A percentile compares a stretch with the other conserved stretches of the same genome.
Conservation (phyloP, 768 basidiomycete genomes). For the Suillus brevipes region DNA sequence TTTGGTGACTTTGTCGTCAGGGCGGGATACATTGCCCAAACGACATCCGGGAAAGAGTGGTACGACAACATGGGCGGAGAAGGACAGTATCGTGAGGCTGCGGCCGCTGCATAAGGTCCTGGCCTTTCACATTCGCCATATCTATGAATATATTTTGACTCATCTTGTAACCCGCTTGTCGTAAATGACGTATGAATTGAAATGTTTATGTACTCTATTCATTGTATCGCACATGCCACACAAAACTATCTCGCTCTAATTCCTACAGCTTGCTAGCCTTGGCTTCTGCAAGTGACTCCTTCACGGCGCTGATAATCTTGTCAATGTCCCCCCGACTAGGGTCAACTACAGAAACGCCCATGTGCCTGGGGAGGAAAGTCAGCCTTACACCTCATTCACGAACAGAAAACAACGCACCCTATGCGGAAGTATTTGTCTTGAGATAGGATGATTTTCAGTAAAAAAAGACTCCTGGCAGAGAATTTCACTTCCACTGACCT, state of each 20-base stretch:
- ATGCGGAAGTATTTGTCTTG: slow-evolving; percentile 90
- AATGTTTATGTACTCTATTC: background rate
- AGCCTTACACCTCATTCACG: slow-evolving; percentile 5
- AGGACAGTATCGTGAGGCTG: slow-evolving; percentile 49
- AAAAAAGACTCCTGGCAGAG: background rate
- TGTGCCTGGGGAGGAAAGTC: slow-evolving; percentile 55
- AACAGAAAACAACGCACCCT: slow-evolving; percentile 48
- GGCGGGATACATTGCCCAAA: slow-evolving; percentile 86
- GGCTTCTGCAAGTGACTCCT: slow-evolving; percentile 50
- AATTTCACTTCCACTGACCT: slow-evolving; percentile 45
- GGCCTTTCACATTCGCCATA: background rate
- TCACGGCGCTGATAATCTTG: slow-evolving; percentile 64
- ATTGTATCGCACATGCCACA: background rate
- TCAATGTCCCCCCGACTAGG: slow-evolving; percentile 71
- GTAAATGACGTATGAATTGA: background rate
- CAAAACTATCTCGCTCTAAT: background rate
- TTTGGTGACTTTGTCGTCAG: slow-evolving; percentile 97
- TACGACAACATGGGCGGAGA: slow-evolving; percentile 85
- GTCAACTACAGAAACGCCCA: slow-evolving; percentile 86
- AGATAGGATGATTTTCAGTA: slow-evolving; percentile 5
- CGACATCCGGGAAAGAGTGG: slow-evolving; percentile 81
- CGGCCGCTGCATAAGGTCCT: slow-evolving; percentile 4
- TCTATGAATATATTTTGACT: background rate
- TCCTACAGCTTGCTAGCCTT: slow-evolving; percentile 18
- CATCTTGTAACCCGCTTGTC: background rate